These are phyloP conservation scores for Chionographis japonica DNA, from an alignment of 106 monocot species.

Conservation along the genomic window DNA sequence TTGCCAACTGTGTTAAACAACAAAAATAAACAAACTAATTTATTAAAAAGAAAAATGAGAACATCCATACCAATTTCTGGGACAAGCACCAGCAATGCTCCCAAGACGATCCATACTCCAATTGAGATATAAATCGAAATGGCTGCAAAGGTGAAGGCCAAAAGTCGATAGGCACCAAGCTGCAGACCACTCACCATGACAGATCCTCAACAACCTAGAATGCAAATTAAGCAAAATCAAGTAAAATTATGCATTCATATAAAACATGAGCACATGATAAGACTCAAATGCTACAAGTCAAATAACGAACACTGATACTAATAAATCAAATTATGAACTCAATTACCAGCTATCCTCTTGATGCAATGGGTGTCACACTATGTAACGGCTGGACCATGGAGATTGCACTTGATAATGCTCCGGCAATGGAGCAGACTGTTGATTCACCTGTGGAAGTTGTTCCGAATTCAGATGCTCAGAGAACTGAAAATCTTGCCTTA, in stretches of 20 bases:
- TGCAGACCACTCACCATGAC: conserved; percentile 22
- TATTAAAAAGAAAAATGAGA: too few relatives aligned
- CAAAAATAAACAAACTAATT: too few relatives aligned
- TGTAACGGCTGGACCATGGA: conserved; percentile 49
- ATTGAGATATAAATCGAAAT: conserved; percentile 6
- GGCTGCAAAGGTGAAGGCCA: conserved; percentile 21
- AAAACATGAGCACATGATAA: background rate
- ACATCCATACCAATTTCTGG: conserved; percentile 18
- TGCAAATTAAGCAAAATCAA: conserved; percentile 9
- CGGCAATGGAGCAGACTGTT: conserved; percentile 24
- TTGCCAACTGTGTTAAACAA: too few relatives aligned
- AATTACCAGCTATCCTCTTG: conserved; percentile 31
- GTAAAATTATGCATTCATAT: background rate
- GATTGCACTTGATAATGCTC: conserved; percentile 56
- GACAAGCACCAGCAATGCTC: conserved; percentile 28
- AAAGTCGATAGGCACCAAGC: conserved; percentile 21
- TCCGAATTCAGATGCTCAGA: conserved; percentile 51
- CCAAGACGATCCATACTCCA: conserved; percentile 33
- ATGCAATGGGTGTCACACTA: conserved; percentile 49
- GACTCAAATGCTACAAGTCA: background rate
- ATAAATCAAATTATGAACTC: background rate
- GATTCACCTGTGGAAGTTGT: conserved; percentile 28
- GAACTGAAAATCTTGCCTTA: conserved; percentile 55
- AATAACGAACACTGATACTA: background rate
- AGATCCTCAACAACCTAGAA: conserved; percentile 21